These are phyloP conservation scores for Plasmodium yoelii DNA, from an alignment of 169 alveolate genomes.

Conservation along the genomic window DNA sequence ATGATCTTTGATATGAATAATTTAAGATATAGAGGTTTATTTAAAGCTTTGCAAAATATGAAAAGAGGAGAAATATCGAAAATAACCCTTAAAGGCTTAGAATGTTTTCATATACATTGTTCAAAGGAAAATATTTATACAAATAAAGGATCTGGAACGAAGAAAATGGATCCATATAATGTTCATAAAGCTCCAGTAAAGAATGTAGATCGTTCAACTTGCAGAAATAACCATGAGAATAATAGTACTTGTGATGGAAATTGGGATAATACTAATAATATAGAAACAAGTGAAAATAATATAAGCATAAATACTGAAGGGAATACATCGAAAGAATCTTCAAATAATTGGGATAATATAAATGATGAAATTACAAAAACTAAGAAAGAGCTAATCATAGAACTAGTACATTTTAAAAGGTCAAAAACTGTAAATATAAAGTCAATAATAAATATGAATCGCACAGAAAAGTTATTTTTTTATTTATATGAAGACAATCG, in stretches of 20 bases:
- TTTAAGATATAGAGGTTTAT: slow-evolving; percentile 74
- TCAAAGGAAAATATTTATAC: neutral
- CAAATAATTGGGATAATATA: neutral
- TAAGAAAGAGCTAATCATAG: slow-evolving; percentile 33
- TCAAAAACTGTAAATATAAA: slow-evolving; percentile 42
- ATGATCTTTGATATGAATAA: slow-evolving; percentile 54
- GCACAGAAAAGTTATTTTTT: slow-evolving; percentile 43
- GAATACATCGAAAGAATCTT: neutral
- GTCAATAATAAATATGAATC: slow-evolving; percentile 19
- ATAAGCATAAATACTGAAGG: slow-evolving; percentile 1
- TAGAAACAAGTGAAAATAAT: neutral
- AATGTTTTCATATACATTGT: slow-evolving; percentile 48
- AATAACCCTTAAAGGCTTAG: slow-evolving; percentile 45
- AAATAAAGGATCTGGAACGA: neutral
- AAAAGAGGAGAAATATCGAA: slow-evolving; percentile 68
- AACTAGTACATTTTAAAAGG: slow-evolving; percentile 38
- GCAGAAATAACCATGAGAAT: neutral
- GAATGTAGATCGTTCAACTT: neutral
- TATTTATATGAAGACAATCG: slow-evolving; percentile 35
- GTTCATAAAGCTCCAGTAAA: neutral
- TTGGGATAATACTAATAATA: neutral
- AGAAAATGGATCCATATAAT: slow-evolving; percentile 1
- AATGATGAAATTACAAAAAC: slow-evolving; percentile 1
- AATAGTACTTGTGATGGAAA: neutral
- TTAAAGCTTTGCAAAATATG: slow-evolving; percentile 62